Base-by-base conservation (phyloP, 108 stramenopile genomes). In the Stephanodiscus minutulus region DNA sequence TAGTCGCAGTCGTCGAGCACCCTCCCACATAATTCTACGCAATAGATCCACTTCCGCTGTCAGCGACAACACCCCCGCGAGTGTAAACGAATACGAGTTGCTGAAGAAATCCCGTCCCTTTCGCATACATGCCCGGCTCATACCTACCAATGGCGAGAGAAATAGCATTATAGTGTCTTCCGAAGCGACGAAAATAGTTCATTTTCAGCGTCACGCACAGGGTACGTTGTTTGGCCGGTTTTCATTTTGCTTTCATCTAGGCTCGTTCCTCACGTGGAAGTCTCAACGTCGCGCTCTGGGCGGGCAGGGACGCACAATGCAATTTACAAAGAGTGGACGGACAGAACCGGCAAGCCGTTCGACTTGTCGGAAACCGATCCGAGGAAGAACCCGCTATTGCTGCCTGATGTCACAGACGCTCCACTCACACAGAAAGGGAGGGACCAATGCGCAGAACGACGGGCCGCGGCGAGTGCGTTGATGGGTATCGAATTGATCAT, bases 351-450 rank as follows among this genome's bases (percentile, higher is more conserved):
- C 27, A 67, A 20, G n/a, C 66, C 77, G 31, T 37, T 72, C 20
- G 63, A 81, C 24, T 36, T 73, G 17, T 78, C 61, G 10, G 75
- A 77, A 52, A 76, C 71, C 6, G 63, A 82, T 18, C 68, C 82
- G 31, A 36, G 53, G 25, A 76, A 78, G 7, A 93, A 93, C 63
- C 92, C 90, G 15, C 84, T 91, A 47, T 57, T 81, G 24, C 68
- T 82, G 77, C 83, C 88, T 0, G 77, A 87, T 39, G 76, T 89
- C 20, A 44, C 86, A 21, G 92, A 93, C 74, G 88, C 92, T 20
- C 89, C 89, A 29, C 64, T 93, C 20, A 93, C 92, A 35, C 65
- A 85, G 36, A 93, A 91, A 67, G 92, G 92, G 27, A 81, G 87
- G 5, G 57, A 79, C 48, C 88, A 93, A 66, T 64, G 77, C 25